Evolutionary conservation across 345 rosid genomes (phyloP).

Genomic region (Citrus cavaleriei): DNA sequence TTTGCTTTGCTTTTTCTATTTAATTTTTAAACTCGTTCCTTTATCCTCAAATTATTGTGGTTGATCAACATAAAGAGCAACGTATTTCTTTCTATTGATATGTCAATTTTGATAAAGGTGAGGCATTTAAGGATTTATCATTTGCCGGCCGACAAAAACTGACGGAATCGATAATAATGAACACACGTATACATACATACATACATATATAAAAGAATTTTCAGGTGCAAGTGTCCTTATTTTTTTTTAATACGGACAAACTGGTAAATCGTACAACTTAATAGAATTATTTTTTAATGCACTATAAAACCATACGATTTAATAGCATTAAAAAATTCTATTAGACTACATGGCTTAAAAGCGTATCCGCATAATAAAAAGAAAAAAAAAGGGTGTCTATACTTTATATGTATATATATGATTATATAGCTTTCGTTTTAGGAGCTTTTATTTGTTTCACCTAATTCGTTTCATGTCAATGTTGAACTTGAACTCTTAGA

Average conservation of each 20-base stretch:
- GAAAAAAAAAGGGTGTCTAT: fast-evolving
- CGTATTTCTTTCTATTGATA: background rate
- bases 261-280: fast-evolving
- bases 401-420: too few relatives aligned
- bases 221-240: fast-evolving
- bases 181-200: fast-evolving
- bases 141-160: background rate
- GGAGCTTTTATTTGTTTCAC: background rate
- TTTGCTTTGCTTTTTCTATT: background rate
- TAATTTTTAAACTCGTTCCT: background rate
- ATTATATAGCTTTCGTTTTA: too few relatives aligned
- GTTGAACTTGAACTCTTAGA: too few relatives aligned
- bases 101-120: background rate
- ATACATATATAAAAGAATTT: too few relatives aligned
- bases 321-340: fast-evolving
- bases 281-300: too few relatives aligned
- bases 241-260: fast-evolving
- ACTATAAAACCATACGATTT: fast-evolving
- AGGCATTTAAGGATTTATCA: background rate
- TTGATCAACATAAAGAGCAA: background rate
- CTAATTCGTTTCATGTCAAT: too few relatives aligned
- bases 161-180: background rate
- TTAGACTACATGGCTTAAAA: fast-evolving
- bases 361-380: fast-evolving
- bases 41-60: background rate